Conservation (phyloP, 371 early-diverging fungal species). For the Apophysomyces variabilis region DNA sequence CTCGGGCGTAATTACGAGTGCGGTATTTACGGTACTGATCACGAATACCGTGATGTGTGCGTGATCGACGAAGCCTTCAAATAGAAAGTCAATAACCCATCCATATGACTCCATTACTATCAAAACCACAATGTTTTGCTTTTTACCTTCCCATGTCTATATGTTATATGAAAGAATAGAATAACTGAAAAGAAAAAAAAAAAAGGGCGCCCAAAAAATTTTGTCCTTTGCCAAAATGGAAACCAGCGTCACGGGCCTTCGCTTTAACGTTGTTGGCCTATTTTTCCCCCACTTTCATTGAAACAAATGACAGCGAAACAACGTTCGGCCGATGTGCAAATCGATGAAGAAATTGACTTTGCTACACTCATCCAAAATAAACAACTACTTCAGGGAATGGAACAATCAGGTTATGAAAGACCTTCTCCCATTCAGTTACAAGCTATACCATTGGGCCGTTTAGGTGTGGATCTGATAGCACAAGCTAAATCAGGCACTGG, state of each 20-base stretch:
- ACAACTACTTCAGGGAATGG: constrained; percentile 55
- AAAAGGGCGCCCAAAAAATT: neutral
- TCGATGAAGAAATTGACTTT: constrained; percentile 66
- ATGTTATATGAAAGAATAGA: neutral
- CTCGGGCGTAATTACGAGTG: constrained; percentile 72
- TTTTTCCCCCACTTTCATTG: neutral
- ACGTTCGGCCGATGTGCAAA: constrained; percentile 59
- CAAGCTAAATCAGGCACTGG: constrained; percentile 98
- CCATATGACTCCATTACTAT: too few species aligned
- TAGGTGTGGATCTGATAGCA: constrained; percentile 85
- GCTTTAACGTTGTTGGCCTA: neutral
- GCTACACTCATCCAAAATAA: constrained; percentile 55
- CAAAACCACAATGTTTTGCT: neutral
- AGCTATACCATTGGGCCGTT: constrained; percentile 82
- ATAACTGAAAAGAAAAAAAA: neutral
- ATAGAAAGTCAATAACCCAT: too few species aligned
- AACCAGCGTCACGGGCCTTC: neutral
- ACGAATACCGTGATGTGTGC: constrained; percentile 72
- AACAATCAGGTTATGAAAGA: constrained; percentile 56
- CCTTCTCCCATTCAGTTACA: constrained; percentile 91
- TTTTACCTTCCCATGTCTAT: constrained; percentile 1
- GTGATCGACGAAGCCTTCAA: constrained; percentile 68
- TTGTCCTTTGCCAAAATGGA: neutral
- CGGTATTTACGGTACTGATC: constrained; percentile 67
- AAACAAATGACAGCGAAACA: constrained; percentile 17